A percentile compares a stretch with the other conserved stretches of the same genome.
These are phyloP conservation scores for Neurospora sublineolata DNA, from an alignment of 495 filamentous ascomycete species.

Conservation along the genomic window DNA sequence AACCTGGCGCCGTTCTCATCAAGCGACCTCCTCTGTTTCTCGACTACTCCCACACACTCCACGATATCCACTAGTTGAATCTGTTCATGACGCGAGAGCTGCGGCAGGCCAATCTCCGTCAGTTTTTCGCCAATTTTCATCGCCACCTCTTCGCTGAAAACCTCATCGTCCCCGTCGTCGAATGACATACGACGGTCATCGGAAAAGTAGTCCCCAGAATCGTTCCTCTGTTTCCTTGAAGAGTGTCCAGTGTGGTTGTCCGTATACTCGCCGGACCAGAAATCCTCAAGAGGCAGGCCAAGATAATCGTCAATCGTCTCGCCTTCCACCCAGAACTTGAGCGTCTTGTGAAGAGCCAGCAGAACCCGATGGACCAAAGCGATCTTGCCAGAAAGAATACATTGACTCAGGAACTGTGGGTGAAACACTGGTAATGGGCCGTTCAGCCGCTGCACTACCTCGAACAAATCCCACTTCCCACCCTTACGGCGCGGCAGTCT, in stretches of 20 bases:
- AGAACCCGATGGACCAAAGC: conserved; percentile 63
- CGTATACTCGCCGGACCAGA: conserved; percentile 30
- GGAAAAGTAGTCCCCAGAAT: conserved; percentile 14
- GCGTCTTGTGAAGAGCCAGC: conserved; percentile 57
- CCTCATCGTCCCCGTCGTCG: conserved; percentile 43
- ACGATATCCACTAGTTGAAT: conserved; percentile 79
- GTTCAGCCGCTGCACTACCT: conserved; percentile 71
- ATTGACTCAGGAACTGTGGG: conserved; percentile 82
- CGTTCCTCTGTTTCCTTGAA: conserved; percentile 6
- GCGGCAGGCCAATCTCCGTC: conserved; percentile 61
- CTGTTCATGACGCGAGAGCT: conserved; percentile 79
- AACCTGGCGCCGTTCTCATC: conserved; percentile 89
- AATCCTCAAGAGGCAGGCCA: conserved; percentile 58
- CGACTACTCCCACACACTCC: conserved; percentile 77
- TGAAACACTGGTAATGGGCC: conserved; percentile 87
- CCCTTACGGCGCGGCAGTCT: conserved; percentile 42
- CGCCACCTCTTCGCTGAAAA: conserved; percentile 64
- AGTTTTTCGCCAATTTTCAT: conserved; percentile 63
- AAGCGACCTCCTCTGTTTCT: conserved; percentile 81
- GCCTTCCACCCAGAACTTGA: conserved; percentile 76
- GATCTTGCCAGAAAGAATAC: conserved; percentile 72
- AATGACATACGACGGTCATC: conserved; percentile 21
- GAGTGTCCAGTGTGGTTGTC: conserved; percentile 8
- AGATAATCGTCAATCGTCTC: conserved; percentile 74
- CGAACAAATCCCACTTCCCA: conserved; percentile 53